Evolutionary conservation across 2,329 filamentous ascomycete genomes (phyloP).

Genomic region (Cryoendolithus antarcticus): DNA sequence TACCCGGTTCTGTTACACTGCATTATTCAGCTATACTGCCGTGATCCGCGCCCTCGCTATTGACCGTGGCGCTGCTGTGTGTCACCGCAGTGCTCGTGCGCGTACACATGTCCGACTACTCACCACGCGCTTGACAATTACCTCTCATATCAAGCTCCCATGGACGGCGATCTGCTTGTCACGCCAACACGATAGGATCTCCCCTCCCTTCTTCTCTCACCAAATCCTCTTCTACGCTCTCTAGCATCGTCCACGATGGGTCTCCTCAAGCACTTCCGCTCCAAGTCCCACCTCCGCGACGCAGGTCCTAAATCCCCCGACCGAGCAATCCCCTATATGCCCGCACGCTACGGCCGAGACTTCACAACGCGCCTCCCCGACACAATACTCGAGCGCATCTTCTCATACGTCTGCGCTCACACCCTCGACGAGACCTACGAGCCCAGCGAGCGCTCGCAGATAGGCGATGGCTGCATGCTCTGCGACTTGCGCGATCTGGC

Average conservation of each 20-base stretch:
- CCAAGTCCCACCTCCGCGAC: slow-evolving; percentile 25
- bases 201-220: not conserved
- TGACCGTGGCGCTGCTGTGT: too few relatives aligned
- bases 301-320: slow-evolving; percentile 2
- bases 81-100: too few relatives aligned
- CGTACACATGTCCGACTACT: too few relatives aligned
- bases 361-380: slow-evolving; percentile 44
- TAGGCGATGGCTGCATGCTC: slow-evolving; percentile 76
- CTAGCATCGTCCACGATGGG: slow-evolving; percentile 26
- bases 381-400: slow-evolving; percentile 63
- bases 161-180: too few relatives aligned
- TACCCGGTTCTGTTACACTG: too few relatives aligned
- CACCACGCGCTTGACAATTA: too few relatives aligned
- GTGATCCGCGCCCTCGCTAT: too few relatives aligned
- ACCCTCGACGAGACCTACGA: slow-evolving; percentile 64
- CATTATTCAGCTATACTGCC: too few relatives aligned
- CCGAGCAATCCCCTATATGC: slow-evolving; percentile 5
- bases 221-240: not conserved
- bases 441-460: slow-evolving; percentile 67
- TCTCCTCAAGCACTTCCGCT: slow-evolving; percentile 38
- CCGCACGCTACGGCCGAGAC: slow-evolving; percentile 10
- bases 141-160: too few relatives aligned
- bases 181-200: not conserved
- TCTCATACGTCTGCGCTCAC: slow-evolving; percentile 75
- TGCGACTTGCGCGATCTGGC: slow-evolving; percentile 85